Base-by-base conservation (phyloP, 768 basidiomycete genomes). In the Mycena crocata region DNA sequence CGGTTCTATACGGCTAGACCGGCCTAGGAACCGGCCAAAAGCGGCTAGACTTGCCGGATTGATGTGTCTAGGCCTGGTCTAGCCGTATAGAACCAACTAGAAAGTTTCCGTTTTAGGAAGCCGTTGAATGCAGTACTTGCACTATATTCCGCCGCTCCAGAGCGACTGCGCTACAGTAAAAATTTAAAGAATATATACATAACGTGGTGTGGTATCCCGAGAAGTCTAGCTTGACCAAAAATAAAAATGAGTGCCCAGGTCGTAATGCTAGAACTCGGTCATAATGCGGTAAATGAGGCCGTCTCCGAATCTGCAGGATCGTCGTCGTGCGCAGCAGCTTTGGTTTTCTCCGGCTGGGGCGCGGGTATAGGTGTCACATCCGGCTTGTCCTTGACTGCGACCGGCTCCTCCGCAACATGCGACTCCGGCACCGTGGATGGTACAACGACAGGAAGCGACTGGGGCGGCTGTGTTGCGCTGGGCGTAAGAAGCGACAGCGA, bases 401-500 rank as follows among this genome's bases (percentile, higher is more conserved):
- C 31, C 45, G 46, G 45, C 65, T 67, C 58, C 46, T 66, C 65
- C 23, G 2, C n/a, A 8, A 46, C 58, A 6, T 46, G 15, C 19
- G 57, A 42, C 28, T 23, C 56, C 8, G 24, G 24, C 37, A 26
- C 56, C 6, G 56, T 39, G 6, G 8, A 26, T 10, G 7, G 4
- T 48, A 14, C 17, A 23, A 21, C 28, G n/a, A 21, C 35, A n/a
- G 60, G 50, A 3, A 52, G 21, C 17, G 59, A 13, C n/a, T 55
- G 54, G 19, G 55, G 42, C 17, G 57, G 21, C 26, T 49, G 23
- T 13, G 61, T 37, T 15, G 52, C 69, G 28, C 23, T 56, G 26
- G 69, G 61, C 21, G 65, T 70, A 17, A 66, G 30, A 52, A 67
- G 31, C 34, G 62, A 64, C 37, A 67, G 40, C 40, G 57, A 30